phyloP scores from a whole-genome alignment of 495 filamentous ascomycete species.

The Daldinia loculata region DNA sequence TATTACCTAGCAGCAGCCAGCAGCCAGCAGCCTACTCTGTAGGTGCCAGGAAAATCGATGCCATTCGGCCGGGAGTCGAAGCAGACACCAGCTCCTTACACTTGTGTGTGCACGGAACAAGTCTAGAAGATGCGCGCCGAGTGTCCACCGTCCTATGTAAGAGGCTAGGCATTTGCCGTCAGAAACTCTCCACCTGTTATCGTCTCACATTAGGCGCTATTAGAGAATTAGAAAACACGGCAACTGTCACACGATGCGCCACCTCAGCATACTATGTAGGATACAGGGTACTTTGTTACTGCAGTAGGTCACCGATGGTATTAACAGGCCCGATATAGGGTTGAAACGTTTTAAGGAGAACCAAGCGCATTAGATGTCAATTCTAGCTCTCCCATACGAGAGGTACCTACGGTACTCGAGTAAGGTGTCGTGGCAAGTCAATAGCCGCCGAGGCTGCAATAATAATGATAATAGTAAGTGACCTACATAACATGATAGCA shows the following conservation, averaged over 20 bases:
- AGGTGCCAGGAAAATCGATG: slow-evolving; percentile 11
- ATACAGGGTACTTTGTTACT: slow-evolving; percentile 16
- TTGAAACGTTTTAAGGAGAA: slow-evolving; percentile 34
- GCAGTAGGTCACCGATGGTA: slow-evolving; percentile 18
- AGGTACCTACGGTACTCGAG: slow-evolving; percentile 15
- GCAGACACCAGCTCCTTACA: neutral
- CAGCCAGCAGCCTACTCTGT: neutral
- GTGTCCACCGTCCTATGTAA: neutral
- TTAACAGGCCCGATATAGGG: slow-evolving; percentile 38
- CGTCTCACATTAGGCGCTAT: slow-evolving; percentile 21
- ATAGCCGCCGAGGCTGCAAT: slow-evolving; percentile 37
- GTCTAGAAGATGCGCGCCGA: neutral
- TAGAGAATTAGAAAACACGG: slow-evolving; percentile 11
- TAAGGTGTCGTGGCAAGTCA: slow-evolving; percentile 31
- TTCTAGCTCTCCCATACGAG: slow-evolving; percentile 17
- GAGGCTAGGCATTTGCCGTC: slow-evolving; percentile 4
- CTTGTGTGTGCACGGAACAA: neutral
- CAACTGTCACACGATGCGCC: slow-evolving; percentile 13
- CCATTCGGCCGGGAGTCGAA: slow-evolving; percentile 28
- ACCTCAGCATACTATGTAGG: slow-evolving; percentile 9
- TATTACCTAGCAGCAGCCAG: neutral
- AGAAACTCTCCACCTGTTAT: slow-evolving; percentile 14
- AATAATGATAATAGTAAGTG: slow-evolving; percentile 29
- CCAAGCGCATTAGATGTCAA: slow-evolving; percentile 36
- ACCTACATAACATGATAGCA: neutral